Evolutionary conservation across 305 asterid genomes (phyloP), one percentile per base, ranked within the genome.

Genomic region (Fraxinus greggii): DNA sequence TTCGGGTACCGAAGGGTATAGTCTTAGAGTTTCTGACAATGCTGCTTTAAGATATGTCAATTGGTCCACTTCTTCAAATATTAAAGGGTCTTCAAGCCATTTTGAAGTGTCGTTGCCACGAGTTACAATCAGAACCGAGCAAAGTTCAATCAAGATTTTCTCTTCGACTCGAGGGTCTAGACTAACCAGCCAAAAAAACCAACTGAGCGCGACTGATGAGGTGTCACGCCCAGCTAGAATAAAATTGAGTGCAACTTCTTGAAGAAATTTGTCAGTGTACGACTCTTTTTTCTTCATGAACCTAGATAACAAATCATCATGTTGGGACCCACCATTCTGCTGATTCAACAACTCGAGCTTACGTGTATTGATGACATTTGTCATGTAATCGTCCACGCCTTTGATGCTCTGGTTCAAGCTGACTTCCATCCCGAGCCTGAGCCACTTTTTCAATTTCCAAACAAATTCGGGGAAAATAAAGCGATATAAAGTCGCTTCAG

Each of bases 171-270:
- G 19, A 5, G 84, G 87, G 24, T 89, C 79, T 26, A 59, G 70
- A 24, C 78, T 87, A 5, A 91, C 85, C 38, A 84, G 33, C 94
- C 94, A 91, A 73, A 91, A 91, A 21, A 91, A 91, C 94, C 94
- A 90, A 81, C 90, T 90, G 7, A 90, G 85, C 40, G 94, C 94
- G 74, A 88, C 93, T 1, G 94, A 91, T 1, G 94, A 89, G 3
- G 93, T 90, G 87, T 90, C 94, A 15, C 92, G 90, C 5, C 94
- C 94, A 17, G 92, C 94, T 13, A 89, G 84, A 84, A 91, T 90
- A 78, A 91, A 91, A 79, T 89, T 89, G 0, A 91, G 82, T 29
- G 89, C 94, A 0, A 91, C 92, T 0, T 90, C 89, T n/a, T 87
- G 91, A 23, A 91, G 90, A 1, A 88, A 87, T 42, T 76, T 69